A percentile compares a stretch with the other conserved stretches of the same genome.
Conservation (phyloP, 805 yeast species). For the Pichia cabralensis region DNA sequence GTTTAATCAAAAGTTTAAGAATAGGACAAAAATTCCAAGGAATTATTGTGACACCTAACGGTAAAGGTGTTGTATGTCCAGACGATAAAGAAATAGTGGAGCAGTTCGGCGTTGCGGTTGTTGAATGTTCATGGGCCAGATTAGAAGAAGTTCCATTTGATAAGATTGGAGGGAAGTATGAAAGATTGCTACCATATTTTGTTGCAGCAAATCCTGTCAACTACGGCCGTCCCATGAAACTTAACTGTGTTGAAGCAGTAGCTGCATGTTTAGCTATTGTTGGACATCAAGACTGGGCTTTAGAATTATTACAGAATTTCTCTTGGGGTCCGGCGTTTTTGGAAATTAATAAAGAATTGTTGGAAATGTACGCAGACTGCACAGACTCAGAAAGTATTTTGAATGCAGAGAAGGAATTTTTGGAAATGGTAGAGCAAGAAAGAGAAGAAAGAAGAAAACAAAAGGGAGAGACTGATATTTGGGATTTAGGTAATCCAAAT, state of each 20-base stretch:
- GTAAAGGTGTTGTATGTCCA: constrained; percentile 83
- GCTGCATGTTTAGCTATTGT: constrained; percentile 96
- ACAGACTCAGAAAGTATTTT: constrained; percentile 69
- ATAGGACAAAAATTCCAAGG: constrained; percentile 95
- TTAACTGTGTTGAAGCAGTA: constrained; percentile 94
- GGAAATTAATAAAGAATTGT: constrained; percentile 68
- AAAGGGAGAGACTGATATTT: constrained; percentile 48
- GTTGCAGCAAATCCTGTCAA: constrained; percentile 97
- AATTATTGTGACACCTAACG: constrained; percentile 86
- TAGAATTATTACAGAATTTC: constrained; percentile 61
- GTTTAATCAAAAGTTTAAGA: constrained; percentile 65
- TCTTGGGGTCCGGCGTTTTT: constrained; percentile 92
- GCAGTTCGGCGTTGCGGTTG: constrained; percentile 86
- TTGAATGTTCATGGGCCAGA: constrained; percentile 98
- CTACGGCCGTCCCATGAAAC: constrained; percentile 91
- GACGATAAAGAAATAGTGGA: constrained; percentile 72
- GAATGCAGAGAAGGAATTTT: constrained; percentile 65
- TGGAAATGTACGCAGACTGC: constrained; percentile 68
- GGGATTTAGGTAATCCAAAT: constrained; percentile 75
- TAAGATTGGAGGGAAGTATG: constrained; percentile 85
- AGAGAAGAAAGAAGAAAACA: constrained; percentile 48
- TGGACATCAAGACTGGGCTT: constrained; percentile 87
- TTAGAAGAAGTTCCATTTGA: constrained; percentile 93
- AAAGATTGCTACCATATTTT: constrained; percentile 79
- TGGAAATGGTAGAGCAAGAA: constrained; percentile 59